Percentiles rank a stretch among this genome's conserved stretches.
Evolutionary conservation across 495 filamentous ascomycete species (phyloP).

Genomic region (Annulohypoxylon moriforme): DNA sequence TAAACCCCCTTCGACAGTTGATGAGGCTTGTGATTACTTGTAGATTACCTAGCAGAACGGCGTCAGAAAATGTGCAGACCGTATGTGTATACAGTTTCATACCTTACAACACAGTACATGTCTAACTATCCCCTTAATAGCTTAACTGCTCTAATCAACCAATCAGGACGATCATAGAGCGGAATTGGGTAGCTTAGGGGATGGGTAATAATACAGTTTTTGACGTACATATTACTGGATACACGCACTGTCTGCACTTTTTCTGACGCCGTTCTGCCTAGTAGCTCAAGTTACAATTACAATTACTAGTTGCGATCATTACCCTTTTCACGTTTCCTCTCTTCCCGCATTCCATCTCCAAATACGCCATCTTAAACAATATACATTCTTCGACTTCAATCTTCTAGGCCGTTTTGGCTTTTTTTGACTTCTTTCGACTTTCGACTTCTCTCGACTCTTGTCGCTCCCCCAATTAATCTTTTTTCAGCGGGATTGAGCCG

Average conservation of each 20-base stretch:
- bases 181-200: too few species aligned
- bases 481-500: slow-evolving; percentile 27
- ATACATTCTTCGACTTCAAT: slow-evolving; percentile 1
- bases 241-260: too few species aligned
- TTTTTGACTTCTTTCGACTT: neutral
- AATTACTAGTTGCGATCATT: neutral
- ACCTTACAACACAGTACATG: too few species aligned
- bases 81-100: too few species aligned
- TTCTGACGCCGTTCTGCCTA: neutral
- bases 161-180: too few species aligned
- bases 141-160: too few species aligned
- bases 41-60: too few species aligned
- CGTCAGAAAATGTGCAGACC: too few species aligned
- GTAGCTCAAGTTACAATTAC: neutral
- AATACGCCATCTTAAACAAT: neutral
- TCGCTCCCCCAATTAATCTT: neutral
- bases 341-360: slow-evolving; percentile 42
- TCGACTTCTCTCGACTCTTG: neutral
- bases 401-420: neutral
- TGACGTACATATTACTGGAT: too few species aligned
- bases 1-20: slow-evolving; percentile 24
- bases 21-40: slow-evolving; percentile 42
- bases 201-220: too few species aligned
- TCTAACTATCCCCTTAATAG: too few species aligned
- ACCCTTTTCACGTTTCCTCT: slow-evolving; percentile 19